These are phyloP conservation scores for Coprinopsis strossmayeri DNA, from an alignment of 768 basidiomycete genomes.

Conservation along the genomic window DNA sequence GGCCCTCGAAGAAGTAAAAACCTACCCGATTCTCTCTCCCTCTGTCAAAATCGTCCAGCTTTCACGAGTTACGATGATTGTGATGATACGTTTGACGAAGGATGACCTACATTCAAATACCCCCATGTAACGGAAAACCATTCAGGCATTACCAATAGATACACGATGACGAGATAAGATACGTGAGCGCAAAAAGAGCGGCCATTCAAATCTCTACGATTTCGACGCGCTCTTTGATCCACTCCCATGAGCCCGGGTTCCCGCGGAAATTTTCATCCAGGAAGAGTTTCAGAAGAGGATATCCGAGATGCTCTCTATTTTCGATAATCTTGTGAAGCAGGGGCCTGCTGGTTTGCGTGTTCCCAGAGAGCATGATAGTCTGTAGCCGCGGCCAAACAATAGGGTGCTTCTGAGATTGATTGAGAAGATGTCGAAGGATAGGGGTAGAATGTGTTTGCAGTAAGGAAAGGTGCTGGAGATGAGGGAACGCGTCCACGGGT, in stretches of 20 bases:
- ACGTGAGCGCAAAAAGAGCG: too few species aligned
- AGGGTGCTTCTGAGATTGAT: neutral
- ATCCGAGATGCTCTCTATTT: constrained; percentile 12
- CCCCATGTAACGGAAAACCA: too few species aligned
- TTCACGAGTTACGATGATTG: too few species aligned
- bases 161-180: neutral
- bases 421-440: constrained; percentile 19
- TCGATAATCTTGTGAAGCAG: constrained; percentile 21
- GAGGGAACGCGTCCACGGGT: constrained; percentile 20
- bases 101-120: too few species aligned
- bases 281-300: constrained; percentile 15
- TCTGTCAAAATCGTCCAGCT: too few species aligned
- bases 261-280: constrained; percentile 17
- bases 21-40: too few species aligned
- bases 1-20: neutral
- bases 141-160: neutral
- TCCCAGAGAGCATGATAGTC: constrained; percentile 17
- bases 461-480: constrained; percentile 18
- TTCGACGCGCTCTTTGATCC: constrained; percentile 20
- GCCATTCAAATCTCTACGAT: constrained; percentile 13
- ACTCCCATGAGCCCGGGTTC: constrained; percentile 23
- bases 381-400: constrained; percentile 18
- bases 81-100: too few species aligned
- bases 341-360: constrained; percentile 19
- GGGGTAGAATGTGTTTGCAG: constrained; percentile 17